Percentiles rank a stretch among this genome's conserved stretches.
Conservation (phyloP, 345 rosid species). For the Pistacia integerrima region DNA sequence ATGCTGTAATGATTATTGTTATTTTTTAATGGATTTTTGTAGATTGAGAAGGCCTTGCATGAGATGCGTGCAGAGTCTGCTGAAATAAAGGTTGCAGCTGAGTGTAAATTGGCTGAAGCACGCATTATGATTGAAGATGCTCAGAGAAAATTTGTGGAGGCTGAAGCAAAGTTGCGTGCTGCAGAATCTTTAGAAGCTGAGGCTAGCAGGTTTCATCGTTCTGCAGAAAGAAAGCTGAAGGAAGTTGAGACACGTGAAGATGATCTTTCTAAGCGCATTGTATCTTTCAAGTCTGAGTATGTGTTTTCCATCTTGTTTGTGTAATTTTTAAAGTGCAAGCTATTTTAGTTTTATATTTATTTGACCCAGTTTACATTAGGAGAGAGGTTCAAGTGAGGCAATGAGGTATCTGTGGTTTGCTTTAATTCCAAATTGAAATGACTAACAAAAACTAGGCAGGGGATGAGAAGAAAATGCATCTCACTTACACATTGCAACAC, state of each 20-base stretch:
- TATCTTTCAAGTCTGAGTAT: conserved; percentile 78
- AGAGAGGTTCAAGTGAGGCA: background rate
- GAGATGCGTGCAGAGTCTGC: conserved; percentile 97
- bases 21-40: conserved; percentile 24
- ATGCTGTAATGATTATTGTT: background rate
- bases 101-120: conserved; percentile 65
- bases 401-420: background rate
- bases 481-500: background rate
- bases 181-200: conserved; percentile 81
- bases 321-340: background rate
- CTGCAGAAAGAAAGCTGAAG: conserved; percentile 86
- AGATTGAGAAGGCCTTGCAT: conserved; percentile 93
- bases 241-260: conserved; percentile 86
- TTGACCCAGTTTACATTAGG: background rate
- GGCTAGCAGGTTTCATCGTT: conserved; percentile 58
- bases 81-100: conserved; percentile 86
- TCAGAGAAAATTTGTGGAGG: conserved; percentile 60
- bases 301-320: conserved; percentile 27
- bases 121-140: conserved; percentile 65
- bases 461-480: background rate
- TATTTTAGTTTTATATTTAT: background rate
- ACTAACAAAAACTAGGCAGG: background rate
- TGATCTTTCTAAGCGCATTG: conserved; percentile 65
- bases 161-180: conserved; percentile 62
- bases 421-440: background rate